Evolutionary conservation across 2,329 filamentous ascomycete genomes (phyloP).

Genomic region (Neonectria punicea): DNA sequence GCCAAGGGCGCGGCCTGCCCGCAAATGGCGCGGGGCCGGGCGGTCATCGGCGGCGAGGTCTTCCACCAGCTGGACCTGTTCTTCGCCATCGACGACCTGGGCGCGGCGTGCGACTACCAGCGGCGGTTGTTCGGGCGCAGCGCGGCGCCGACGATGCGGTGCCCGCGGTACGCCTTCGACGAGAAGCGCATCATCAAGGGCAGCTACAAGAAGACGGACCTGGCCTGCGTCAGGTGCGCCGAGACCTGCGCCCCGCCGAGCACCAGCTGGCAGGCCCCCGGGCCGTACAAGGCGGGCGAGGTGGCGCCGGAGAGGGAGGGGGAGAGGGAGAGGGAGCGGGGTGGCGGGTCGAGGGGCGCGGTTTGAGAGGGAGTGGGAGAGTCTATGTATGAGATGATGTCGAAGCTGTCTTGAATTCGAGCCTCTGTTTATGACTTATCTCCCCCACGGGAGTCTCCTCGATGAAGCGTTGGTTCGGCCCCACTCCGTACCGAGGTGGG

Average conservation of each 20-base stretch:
- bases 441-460: not conserved
- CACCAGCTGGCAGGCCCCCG: slow-evolving; percentile 41
- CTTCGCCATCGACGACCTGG: slow-evolving; percentile 41
- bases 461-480: slow-evolving; percentile 6
- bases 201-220: slow-evolving; percentile 37
- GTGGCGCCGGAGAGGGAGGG: slow-evolving; percentile 14
- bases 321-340: slow-evolving; percentile 8
- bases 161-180: slow-evolving; percentile 41
- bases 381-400: slow-evolving; percentile 8
- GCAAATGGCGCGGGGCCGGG: slow-evolving; percentile 37
- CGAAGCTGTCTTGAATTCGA: not conserved
- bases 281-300: slow-evolving; percentile 22
- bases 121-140: slow-evolving; percentile 39
- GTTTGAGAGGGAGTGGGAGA: not conserved
- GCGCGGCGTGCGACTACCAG: slow-evolving; percentile 43
- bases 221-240: slow-evolving; percentile 42
- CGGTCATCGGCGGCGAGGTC: slow-evolving; percentile 36
- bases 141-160: slow-evolving; percentile 36
- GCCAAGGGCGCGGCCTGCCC: slow-evolving; percentile 43
- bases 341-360: not conserved
- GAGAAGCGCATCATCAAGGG: slow-evolving; percentile 42
- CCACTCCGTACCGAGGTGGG: slow-evolving; percentile 20
- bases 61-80: slow-evolving; percentile 41
- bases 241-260: slow-evolving; percentile 44
- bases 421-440: not conserved